Percentiles rank a stretch among this genome's conserved stretches.
phyloP scores from a whole-genome alignment of 2,329 filamentous ascomycete genomes.

The Fusarium devonianum region DNA sequence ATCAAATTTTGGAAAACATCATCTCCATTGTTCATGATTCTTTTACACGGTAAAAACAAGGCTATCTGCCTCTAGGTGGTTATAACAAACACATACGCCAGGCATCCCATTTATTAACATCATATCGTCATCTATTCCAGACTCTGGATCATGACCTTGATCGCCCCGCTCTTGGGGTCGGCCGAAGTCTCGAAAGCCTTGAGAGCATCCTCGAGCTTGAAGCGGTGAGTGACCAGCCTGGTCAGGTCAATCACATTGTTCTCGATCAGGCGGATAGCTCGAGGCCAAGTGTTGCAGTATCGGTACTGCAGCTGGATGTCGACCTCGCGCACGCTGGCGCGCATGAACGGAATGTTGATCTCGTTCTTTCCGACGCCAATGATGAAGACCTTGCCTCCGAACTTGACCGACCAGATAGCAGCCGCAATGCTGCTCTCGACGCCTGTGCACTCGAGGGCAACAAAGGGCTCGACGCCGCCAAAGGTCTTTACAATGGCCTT shows the following conservation, averaged over 20 bases:
- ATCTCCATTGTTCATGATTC: constrained; percentile 13
- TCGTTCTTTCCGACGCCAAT: constrained; percentile 96
- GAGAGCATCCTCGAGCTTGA: constrained; percentile 82
- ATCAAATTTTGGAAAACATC: neutral
- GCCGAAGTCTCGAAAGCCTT: constrained; percentile 90
- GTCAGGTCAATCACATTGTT: constrained; percentile 83
- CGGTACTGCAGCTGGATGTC: constrained; percentile 97
- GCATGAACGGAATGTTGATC: constrained; percentile 96
- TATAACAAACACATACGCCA: constrained; percentile 35
- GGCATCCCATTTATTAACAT: constrained; percentile 31
- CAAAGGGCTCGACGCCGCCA: constrained; percentile 79
- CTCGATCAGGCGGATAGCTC: constrained; percentile 86
- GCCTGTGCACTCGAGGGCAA: constrained; percentile 92
- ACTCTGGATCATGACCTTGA: constrained; percentile 95
- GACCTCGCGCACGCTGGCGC: constrained; percentile 87
- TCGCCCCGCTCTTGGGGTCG: constrained; percentile 90
- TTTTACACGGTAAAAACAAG: constrained; percentile 23
- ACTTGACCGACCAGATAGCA: constrained; percentile 90
- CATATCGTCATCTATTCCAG: constrained; percentile 51
- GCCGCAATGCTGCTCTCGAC: constrained; percentile 87
- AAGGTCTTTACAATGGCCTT: constrained; percentile 72
- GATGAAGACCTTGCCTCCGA: constrained; percentile 96
- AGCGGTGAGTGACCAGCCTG: constrained; percentile 88
- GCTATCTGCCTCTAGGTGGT: constrained; percentile 14
- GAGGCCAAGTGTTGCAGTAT: constrained; percentile 95